Base-by-base conservation (phyloP, 495 filamentous ascomycete species). In the Hyaloscypha hepaticicola region DNA sequence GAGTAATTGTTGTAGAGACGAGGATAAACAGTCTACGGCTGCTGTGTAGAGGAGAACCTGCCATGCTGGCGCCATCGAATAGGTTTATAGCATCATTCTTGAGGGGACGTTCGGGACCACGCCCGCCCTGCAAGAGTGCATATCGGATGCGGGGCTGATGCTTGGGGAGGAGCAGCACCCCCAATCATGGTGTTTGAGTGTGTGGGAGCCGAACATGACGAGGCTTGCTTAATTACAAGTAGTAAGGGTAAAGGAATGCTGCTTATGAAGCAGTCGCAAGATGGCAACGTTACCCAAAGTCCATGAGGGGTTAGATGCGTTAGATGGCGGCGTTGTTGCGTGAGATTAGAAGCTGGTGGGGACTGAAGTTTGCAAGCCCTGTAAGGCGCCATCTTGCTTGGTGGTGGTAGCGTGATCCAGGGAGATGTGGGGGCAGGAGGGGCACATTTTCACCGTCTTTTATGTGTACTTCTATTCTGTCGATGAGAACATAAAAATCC, bases 11-110 rank as follows among this genome's bases (percentile, higher is more conserved):
- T 45, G 19, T 45, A 45, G 38, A 11, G 38, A 45, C 19, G 16
- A 45, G 19, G 3, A 45, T 45, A n/a, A n/a, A n/a, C 12, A 16
- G 7, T 45, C 38, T 45, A 1, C 38, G 38, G 19, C 38, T 45
- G 38, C 38, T 45, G 38, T 45, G 9, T 3, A 16, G 38, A 14
- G 4, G 4, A 19, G 38, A 16, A 45, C 19, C 38, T 19, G 38
- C 38, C 38, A 31, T 22, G 26, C 38, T 60, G 38, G 58, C 58
- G 45, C 45, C 38, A 60, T 60, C 25, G 19, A 28, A 29, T 2
- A 60, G 25, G 34, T 9, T 24, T 51, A 60, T 60, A 60, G 28
- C 58, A 38, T 41, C 58, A 60, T 60, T 22, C 12, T 45, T 45
- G 25, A 26, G 41, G 12, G 12, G 38, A 19, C 16, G 0, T 27